phyloP scores from a whole-genome alignment of 2,329 filamentous ascomycete species.

The Cladosporium sp. region DNA sequence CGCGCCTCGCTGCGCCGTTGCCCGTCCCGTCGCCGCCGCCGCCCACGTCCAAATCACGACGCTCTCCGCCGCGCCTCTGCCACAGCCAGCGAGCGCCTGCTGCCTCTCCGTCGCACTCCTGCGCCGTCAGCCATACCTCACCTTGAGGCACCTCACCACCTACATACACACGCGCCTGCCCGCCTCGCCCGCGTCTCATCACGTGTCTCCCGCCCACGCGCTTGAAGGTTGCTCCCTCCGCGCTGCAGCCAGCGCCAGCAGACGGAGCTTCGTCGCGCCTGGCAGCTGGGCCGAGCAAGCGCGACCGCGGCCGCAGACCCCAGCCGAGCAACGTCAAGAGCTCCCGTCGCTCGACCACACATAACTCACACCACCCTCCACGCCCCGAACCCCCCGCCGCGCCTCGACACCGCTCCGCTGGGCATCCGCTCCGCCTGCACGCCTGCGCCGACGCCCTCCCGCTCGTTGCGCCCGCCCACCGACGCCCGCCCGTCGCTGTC shows the following conservation, averaged over 20 bases:
- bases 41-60: too few relatives aligned
- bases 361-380: not conserved
- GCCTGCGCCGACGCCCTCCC: not conserved
- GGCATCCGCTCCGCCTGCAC: not conserved
- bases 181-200: not conserved
- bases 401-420: not conserved
- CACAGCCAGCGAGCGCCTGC: too few relatives aligned
- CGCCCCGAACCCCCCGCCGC: not conserved
- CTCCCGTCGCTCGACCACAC: not conserved
- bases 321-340: constrained; percentile 9
- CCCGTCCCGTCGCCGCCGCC: not conserved
- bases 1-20: not conserved
- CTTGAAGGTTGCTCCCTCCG: not conserved
- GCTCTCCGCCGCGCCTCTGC: too few relatives aligned
- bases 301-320: not conserved
- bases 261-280: not conserved
- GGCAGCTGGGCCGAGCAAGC: constrained; percentile 3
- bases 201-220: not conserved
- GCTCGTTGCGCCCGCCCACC: not conserved
- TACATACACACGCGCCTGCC: too few relatives aligned
- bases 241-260: not conserved
- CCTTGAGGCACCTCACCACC: too few relatives aligned
- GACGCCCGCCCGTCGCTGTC: not conserved
- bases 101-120: too few relatives aligned
- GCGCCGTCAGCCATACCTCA: too few relatives aligned